Conservation (phyloP, 805 yeast species). For the Candida corydali region DNA sequence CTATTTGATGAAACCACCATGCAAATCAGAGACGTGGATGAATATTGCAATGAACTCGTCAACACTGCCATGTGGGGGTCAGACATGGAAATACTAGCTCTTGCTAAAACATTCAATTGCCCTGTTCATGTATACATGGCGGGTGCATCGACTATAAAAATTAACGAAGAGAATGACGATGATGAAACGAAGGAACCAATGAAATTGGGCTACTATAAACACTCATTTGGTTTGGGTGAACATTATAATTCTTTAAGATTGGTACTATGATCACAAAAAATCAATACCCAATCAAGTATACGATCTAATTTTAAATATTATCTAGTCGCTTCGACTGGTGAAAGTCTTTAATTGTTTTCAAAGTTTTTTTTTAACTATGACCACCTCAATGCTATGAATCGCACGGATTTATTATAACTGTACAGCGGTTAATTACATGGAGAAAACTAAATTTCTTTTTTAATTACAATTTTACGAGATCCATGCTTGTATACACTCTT, state of each 20-base stretch:
- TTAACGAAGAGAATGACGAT: slow-evolving; percentile 53
- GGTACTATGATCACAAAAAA: too few species aligned
- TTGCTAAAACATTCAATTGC: slow-evolving; percentile 65
- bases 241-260: slow-evolving; percentile 73
- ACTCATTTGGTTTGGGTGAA: slow-evolving; percentile 86
- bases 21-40: slow-evolving; percentile 57
- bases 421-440: too few species aligned
- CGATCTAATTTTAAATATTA: too few species aligned
- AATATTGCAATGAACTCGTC: slow-evolving; percentile 64
- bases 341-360: too few species aligned
- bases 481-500: too few species aligned
- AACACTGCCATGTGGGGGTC: slow-evolving; percentile 95
- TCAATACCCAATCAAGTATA: too few species aligned
- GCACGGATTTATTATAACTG: too few species aligned
- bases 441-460: too few species aligned
- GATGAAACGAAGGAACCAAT: slow-evolving; percentile 42
- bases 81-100: slow-evolving; percentile 83
- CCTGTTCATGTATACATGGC: slow-evolving; percentile 77
- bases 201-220: slow-evolving; percentile 76
- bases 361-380: too few species aligned
- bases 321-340: too few species aligned
- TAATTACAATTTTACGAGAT: too few species aligned
- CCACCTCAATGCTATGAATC: too few species aligned
- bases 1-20: slow-evolving; percentile 75
- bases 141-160: slow-evolving; percentile 61